phyloP scores from a whole-genome alignment of 1,139 yeast genomes.

The Saccharomyces hybrid region DNA sequence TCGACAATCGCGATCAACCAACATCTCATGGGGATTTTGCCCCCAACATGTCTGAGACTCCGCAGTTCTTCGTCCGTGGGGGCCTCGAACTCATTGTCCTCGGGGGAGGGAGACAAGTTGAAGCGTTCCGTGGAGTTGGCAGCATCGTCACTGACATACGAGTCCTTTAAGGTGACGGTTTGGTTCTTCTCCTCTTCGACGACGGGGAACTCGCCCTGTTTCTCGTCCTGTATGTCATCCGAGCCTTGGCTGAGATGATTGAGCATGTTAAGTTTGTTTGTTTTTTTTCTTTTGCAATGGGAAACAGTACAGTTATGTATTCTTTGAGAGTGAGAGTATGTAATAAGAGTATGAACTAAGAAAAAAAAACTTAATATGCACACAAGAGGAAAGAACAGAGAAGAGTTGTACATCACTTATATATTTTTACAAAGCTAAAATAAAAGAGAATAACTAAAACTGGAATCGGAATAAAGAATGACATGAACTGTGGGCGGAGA shows the following conservation, averaged over 20 bases:
- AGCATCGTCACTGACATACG: not conserved
- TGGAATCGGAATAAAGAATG: not conserved
- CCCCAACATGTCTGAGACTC: slow-evolving; percentile 25
- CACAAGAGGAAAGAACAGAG: not conserved
- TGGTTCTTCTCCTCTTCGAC: not conserved
- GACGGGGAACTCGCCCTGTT: not conserved
- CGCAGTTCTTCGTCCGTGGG: slow-evolving; percentile 28
- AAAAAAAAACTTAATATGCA: not conserved
- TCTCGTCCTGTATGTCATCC: not conserved
- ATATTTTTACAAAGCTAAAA: not conserved
- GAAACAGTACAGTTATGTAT: no score
- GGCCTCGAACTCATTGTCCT: slow-evolving; percentile 15
- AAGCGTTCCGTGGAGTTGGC: not conserved
- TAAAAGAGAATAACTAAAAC: not conserved
- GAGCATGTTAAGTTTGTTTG: not conserved
- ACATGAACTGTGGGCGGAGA: not conserved
- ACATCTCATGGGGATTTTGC: slow-evolving; percentile 35
- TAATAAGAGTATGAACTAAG: no score
- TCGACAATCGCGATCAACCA: slow-evolving; percentile 76
- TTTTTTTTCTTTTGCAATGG: no score
- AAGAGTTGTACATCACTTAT: not conserved
- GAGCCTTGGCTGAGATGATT: not conserved
- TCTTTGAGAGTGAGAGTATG: no score
- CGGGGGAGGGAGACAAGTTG: not conserved
- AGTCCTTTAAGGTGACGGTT: not conserved